phyloP scores from a whole-genome alignment of 106 monocot genomes.

The Platanthera guangdongensis region DNA sequence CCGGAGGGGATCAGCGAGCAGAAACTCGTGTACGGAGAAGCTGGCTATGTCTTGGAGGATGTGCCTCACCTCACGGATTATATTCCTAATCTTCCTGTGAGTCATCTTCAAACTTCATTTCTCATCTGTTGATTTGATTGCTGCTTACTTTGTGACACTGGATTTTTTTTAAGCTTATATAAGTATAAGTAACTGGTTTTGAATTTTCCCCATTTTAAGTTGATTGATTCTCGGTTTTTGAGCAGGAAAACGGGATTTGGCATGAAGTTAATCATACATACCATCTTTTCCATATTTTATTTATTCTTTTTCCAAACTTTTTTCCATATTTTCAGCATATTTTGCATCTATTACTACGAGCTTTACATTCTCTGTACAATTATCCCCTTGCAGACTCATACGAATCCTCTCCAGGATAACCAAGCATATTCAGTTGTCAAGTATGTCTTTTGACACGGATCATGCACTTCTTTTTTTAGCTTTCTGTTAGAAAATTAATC shows the following conservation, averaged over 20 bases:
- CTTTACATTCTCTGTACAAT: neutral
- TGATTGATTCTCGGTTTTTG: neutral
- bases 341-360: neutral
- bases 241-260: neutral
- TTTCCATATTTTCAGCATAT: neutral
- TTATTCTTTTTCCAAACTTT: neutral
- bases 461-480: neutral
- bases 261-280: neutral
- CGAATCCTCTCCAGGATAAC: slow-evolving; percentile 86
- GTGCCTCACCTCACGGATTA: slow-evolving; percentile 70
- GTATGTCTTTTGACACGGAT: slow-evolving; percentile 28
- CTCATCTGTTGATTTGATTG: neutral
- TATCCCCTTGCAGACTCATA: slow-evolving; percentile 42
- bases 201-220: neutral
- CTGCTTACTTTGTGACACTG: neutral
- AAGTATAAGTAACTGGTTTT: neutral
- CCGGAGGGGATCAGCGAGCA: slow-evolving; percentile 5
- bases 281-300: neutral
- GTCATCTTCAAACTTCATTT: neutral
- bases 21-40: slow-evolving; percentile 43
- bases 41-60: slow-evolving; percentile 64
- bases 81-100: slow-evolving; percentile 42
- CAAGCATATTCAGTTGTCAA: slow-evolving; percentile 87
- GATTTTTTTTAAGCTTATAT: neutral
- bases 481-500: neutral